phyloP scores from a whole-genome alignment of 2,329 filamentous ascomycete species.

The Metarhizium guizhouense region DNA sequence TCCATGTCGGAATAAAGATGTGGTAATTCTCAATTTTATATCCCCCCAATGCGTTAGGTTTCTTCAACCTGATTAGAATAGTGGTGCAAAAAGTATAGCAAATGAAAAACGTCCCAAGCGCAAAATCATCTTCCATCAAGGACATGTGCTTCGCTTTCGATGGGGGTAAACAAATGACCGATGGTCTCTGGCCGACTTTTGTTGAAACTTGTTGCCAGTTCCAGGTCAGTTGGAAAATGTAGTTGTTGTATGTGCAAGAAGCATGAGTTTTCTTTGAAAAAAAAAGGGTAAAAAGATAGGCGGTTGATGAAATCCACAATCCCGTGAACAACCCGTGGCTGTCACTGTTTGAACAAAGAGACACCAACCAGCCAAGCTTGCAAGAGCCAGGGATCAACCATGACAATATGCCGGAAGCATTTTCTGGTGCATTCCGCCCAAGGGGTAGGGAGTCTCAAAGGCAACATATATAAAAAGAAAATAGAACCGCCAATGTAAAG shows the following conservation, averaged over 20 bases:
- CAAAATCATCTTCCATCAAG: background rate
- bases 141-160: background rate
- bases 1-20: background rate
- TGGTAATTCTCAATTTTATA: background rate
- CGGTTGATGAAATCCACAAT: background rate
- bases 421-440: background rate
- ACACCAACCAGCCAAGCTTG: background rate
- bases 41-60: background rate
- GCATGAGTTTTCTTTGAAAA: conserved; percentile 2
- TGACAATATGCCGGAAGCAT: background rate
- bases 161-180: background rate
- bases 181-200: background rate
- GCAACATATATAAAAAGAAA: conserved; percentile 3
- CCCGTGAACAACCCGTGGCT: background rate
- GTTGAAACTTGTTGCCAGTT: background rate
- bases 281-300: background rate
- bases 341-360: background rate
- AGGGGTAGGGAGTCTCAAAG: background rate
- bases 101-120: background rate
- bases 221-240: background rate
- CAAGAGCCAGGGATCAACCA: background rate
- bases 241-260: conserved; percentile 3
- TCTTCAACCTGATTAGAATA: background rate
- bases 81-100: background rate
- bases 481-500: background rate